Evolutionary conservation across 2,329 filamentous ascomycete genomes (phyloP).

Genomic region (Aspergillus pseudonomiae): DNA sequence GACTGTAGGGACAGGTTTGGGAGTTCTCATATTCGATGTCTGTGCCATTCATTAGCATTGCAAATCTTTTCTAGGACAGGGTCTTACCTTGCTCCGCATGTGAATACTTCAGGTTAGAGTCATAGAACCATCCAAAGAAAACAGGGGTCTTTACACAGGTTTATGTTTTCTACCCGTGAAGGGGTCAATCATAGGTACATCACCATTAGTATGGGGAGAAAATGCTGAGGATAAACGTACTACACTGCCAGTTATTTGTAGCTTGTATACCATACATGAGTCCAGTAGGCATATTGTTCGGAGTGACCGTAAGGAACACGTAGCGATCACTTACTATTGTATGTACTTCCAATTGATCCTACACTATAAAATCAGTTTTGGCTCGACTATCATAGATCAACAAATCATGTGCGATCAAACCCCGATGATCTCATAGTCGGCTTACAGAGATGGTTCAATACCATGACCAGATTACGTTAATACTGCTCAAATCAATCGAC

Average conservation of each 20-base stretch:
- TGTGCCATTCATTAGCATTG: not conserved
- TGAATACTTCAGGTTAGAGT: not conserved
- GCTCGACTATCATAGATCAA: not conserved
- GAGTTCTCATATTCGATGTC: not conserved
- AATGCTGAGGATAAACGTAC: too few relatives aligned
- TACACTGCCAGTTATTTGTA: too few relatives aligned
- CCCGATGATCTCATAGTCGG: not conserved
- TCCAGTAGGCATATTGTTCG: too few relatives aligned
- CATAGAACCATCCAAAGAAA: not conserved
- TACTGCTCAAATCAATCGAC: not conserved
- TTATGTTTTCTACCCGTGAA: too few relatives aligned
- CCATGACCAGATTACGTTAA: not conserved
- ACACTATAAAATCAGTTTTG: too few relatives aligned
- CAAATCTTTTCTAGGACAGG: not conserved
- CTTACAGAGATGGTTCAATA: not conserved
- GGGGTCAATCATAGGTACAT: too few relatives aligned
- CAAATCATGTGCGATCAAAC: not conserved
- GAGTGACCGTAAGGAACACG: too few relatives aligned
- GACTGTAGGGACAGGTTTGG: not conserved
- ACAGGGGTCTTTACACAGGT: not conserved
- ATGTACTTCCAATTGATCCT: too few relatives aligned
- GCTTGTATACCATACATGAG: too few relatives aligned
- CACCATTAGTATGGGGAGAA: too few relatives aligned
- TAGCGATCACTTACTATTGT: too few relatives aligned
- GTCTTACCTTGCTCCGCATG: not conserved